A percentile compares a stretch with the other conserved stretches of the same genome.
Conservation (phyloP, 345 rosid species). For the Brassica napus region DNA sequence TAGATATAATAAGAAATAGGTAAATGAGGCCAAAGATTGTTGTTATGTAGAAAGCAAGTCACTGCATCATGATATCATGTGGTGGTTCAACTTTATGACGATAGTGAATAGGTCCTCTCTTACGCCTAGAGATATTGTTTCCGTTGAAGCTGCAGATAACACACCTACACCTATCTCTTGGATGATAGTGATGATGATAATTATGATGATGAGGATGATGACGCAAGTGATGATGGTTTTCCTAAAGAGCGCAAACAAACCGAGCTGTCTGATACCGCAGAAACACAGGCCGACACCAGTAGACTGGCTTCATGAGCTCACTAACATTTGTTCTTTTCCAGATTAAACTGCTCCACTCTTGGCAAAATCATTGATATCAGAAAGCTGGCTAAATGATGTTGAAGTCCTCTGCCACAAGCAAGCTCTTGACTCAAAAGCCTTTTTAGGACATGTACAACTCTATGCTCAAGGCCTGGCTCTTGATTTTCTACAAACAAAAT, state of each 20-base stretch:
- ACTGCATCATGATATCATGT: slow-evolving; percentile 24
- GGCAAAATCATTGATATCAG: slow-evolving; percentile 63
- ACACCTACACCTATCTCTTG: not conserved
- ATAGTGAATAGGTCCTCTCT: slow-evolving; percentile 6
- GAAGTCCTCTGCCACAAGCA: slow-evolving; percentile 65
- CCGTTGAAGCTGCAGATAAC: not conserved
- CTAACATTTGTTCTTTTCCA: slow-evolving; percentile 12
- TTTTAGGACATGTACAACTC: not conserved
- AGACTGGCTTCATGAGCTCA: slow-evolving; percentile 19
- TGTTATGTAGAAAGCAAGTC: slow-evolving; percentile 31
- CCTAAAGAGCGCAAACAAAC: not conserved
- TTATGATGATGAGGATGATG: not conserved
- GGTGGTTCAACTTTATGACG: slow-evolving; percentile 27
- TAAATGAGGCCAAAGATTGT: slow-evolving; percentile 27
- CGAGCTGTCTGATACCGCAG: not conserved
- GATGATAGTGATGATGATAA: not conserved
- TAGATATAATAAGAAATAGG: slow-evolving; percentile 16
- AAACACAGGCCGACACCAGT: not conserved
- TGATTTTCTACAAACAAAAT: slow-evolving; percentile 1
- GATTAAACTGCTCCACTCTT: not conserved
- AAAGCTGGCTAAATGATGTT: slow-evolving; percentile 31
- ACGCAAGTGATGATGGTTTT: not conserved
- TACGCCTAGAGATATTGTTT: not conserved
- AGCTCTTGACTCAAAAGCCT: slow-evolving; percentile 42
- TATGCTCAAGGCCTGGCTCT: slow-evolving; percentile 10